phyloP scores from a whole-genome alignment of 805 yeast species.

The Wickerhamomyces canadensis region DNA sequence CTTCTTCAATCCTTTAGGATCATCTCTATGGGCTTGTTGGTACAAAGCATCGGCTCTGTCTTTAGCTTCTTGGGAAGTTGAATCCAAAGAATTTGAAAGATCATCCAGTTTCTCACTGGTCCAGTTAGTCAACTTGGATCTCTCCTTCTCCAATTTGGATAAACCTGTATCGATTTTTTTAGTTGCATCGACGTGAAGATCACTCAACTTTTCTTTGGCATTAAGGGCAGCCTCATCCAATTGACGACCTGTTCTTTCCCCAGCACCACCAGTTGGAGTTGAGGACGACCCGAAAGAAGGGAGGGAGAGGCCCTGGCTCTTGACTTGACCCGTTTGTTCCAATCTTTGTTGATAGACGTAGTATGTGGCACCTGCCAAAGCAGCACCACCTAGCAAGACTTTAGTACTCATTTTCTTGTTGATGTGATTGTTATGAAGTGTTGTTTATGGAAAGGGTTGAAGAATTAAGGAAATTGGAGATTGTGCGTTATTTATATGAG shows the following conservation, averaged over 20 bases:
- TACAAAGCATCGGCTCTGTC: slow-evolving; percentile 15
- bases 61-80: slow-evolving; percentile 12
- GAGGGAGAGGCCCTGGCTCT: slow-evolving; percentile 1
- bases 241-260: slow-evolving; percentile 20
- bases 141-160: slow-evolving; percentile 10
- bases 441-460: too few species aligned
- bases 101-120: slow-evolving; percentile 15
- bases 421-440: neutral
- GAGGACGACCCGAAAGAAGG: slow-evolving; percentile 8
- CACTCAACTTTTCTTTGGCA: slow-evolving; percentile 13
- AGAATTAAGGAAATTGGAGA: neutral
- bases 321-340: slow-evolving; percentile 9
- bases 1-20: slow-evolving; percentile 13
- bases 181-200: slow-evolving; percentile 14
- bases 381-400: slow-evolving; percentile 17
- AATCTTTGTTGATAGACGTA: slow-evolving; percentile 21
- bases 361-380: slow-evolving; percentile 21
- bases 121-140: slow-evolving; percentile 15
- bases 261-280: slow-evolving; percentile 13
- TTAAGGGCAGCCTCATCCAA: slow-evolving; percentile 18
- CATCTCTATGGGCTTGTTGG: slow-evolving; percentile 11
- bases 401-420: slow-evolving; percentile 1
- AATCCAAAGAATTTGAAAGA: slow-evolving; percentile 9
- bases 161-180: slow-evolving; percentile 15
- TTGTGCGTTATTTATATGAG: neutral